phyloP scores from a whole-genome alignment of 1,139 yeast genomes.

The Yamadazyma mexicana region DNA sequence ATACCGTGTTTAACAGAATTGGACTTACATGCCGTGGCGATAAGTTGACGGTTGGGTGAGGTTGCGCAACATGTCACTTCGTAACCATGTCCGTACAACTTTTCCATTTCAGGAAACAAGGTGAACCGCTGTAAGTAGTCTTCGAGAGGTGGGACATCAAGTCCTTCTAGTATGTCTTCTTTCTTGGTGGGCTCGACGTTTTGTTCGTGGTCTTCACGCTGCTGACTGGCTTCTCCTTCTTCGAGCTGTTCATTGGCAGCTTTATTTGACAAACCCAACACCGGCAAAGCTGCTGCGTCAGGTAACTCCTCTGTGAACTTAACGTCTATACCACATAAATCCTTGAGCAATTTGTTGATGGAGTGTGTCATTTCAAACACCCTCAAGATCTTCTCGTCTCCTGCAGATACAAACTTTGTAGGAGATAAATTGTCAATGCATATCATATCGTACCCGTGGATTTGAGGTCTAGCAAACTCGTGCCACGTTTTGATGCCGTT shows the following conservation, averaged over 20 bases:
- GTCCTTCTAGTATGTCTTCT: slow-evolving; percentile 45
- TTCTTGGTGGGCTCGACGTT: slow-evolving; percentile 35
- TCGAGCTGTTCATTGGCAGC: slow-evolving; percentile 58
- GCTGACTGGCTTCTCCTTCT: slow-evolving; percentile 40
- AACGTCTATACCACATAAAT: slow-evolving; percentile 49
- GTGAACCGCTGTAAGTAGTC: slow-evolving; percentile 90
- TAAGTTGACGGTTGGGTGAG: slow-evolving; percentile 59
- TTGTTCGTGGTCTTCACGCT: slow-evolving; percentile 33
- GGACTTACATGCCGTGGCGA: slow-evolving; percentile 92
- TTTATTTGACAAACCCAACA: slow-evolving; percentile 90
- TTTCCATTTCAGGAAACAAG: slow-evolving; percentile 92
- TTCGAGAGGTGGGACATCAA: slow-evolving; percentile 73
- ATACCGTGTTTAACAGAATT: slow-evolving; percentile 85
- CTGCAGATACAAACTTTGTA: slow-evolving; percentile 82
- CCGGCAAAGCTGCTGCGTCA: slow-evolving; percentile 89
- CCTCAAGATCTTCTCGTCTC: slow-evolving; percentile 91
- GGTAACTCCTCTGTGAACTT: slow-evolving; percentile 39
- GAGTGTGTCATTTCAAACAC: slow-evolving; percentile 89
- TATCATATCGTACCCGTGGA: slow-evolving; percentile 97
- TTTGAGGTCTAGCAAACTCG: slow-evolving; percentile 95
- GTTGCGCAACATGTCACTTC: slow-evolving; percentile 82
- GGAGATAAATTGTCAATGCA: slow-evolving; percentile 65
- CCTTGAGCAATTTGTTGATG: slow-evolving; percentile 61
- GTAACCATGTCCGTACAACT: slow-evolving; percentile 95
- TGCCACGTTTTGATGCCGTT: slow-evolving; percentile 56